Conservation (phyloP, 176 grass and related monocot genomes). For the Luzula sylvatica region DNA sequence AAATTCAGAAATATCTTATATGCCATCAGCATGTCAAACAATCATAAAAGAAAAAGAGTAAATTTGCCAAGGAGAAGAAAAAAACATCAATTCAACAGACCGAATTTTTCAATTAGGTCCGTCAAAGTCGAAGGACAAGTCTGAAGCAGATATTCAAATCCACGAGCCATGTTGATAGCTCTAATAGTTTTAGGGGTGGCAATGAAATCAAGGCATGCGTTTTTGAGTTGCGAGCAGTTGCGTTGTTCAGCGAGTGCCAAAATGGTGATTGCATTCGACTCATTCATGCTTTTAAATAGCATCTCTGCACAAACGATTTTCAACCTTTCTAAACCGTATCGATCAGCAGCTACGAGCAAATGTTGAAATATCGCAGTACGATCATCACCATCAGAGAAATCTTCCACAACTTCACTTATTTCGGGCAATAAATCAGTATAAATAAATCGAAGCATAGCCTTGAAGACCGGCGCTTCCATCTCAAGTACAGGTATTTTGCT, state of each 20-base stretch:
- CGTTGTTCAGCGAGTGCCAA: slow-evolving; percentile 34
- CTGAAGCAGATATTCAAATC: too few species aligned
- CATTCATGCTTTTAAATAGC: slow-evolving; percentile 9
- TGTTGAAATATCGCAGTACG: slow-evolving; percentile 19
- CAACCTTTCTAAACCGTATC: slow-evolving; percentile 37
- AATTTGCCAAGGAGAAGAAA: too few species aligned
- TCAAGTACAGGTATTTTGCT: not conserved
- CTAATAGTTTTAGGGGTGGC: slow-evolving; percentile 13
- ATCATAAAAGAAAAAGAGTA: too few species aligned
- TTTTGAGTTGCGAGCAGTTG: slow-evolving; percentile 33
- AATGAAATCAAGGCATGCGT: slow-evolving; percentile 31
- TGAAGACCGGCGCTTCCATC: slow-evolving; percentile 26
- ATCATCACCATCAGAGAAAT: not conserved
- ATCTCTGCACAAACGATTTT: slow-evolving; percentile 32
- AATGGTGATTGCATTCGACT: slow-evolving; percentile 16
- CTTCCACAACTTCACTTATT: too few species aligned
- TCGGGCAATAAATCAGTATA: slow-evolving; percentile 35
- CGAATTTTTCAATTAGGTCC: too few species aligned
- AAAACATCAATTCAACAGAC: too few species aligned
- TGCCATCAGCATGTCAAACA: too few species aligned
- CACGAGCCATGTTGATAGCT: not conserved
- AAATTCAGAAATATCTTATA: too few species aligned
- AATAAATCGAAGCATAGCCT: slow-evolving; percentile 42
- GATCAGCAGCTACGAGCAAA: slow-evolving; percentile 26
- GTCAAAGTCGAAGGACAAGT: too few species aligned